These are phyloP conservation scores for Russula abietina DNA, from an alignment of 768 basidiomycete genomes.

Conservation along the genomic window DNA sequence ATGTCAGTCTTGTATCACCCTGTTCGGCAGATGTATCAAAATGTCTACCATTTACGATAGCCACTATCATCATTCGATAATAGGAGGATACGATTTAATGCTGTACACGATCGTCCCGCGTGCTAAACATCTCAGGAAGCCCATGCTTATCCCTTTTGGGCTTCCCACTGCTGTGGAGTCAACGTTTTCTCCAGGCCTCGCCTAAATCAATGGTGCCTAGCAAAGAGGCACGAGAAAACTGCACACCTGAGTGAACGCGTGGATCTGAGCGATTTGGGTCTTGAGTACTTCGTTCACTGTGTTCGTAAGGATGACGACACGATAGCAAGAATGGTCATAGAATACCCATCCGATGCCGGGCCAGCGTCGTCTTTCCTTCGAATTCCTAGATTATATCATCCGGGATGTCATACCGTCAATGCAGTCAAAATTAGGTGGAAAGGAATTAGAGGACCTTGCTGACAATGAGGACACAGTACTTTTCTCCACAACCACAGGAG, in stretches of 20 bases:
- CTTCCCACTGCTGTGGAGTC: slow-evolving; percentile 63
- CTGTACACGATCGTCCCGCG: background rate
- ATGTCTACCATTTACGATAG: no score
- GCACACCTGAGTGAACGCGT: slow-evolving; percentile 82
- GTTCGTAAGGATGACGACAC: background rate
- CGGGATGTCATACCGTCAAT: no score
- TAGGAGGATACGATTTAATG: background rate
- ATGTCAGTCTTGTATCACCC: no score
- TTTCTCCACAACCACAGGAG: slow-evolving; percentile 78
- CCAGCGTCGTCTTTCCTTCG: slow-evolving; percentile 75
- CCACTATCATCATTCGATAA: no score
- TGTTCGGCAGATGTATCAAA: no score
- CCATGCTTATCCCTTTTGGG: no score
- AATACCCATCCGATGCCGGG: slow-evolving; percentile 63
- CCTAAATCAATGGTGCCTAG: background rate
- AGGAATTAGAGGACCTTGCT: slow-evolving; percentile 50
- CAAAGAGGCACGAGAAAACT: background rate
- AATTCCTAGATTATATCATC: slow-evolving; percentile 45
- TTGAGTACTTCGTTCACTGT: slow-evolving; percentile 75
- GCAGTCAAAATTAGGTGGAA: background rate
- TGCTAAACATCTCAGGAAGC: background rate
- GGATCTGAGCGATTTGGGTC: slow-evolving; percentile 69
- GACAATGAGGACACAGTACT: slow-evolving; percentile 66
- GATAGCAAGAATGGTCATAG: background rate
- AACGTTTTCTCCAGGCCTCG: slow-evolving; percentile 53